Conservation (phyloP, 257 asterid genomes). For the Solanum etuberosum region DNA sequence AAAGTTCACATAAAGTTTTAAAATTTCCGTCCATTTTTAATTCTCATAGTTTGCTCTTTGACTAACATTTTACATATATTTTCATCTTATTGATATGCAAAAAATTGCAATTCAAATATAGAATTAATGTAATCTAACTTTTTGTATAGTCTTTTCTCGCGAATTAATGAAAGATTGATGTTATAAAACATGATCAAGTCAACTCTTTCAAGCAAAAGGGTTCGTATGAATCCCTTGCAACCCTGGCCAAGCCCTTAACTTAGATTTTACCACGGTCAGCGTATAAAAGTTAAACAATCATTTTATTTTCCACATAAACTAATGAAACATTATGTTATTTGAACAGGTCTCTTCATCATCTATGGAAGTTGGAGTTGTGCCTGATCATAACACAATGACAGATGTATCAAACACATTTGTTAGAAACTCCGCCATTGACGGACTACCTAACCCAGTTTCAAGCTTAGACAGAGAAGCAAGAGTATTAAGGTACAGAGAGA, state of each 20-base stretch:
- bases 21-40: no score
- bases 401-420: slow-evolving; percentile 27
- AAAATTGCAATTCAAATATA: no score
- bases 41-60: no score
- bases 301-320: neutral
- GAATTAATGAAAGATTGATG: no score
- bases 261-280: neutral
- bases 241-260: neutral
- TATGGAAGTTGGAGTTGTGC: slow-evolving; percentile 62
- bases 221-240: neutral
- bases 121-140: no score
- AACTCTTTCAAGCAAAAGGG: neutral
- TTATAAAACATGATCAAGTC: no score
- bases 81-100: no score
- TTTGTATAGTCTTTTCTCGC: no score
- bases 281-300: neutral
- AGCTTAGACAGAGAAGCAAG: slow-evolving; percentile 63
- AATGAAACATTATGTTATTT: neutral
- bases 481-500: slow-evolving; percentile 71
- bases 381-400: slow-evolving; percentile 37
- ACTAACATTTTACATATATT: no score
- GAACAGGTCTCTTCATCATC: slow-evolving; percentile 62
- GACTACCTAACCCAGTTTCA: slow-evolving; percentile 24
- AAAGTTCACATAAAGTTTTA: no score
- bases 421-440: slow-evolving; percentile 9